Conservation (phyloP, 768 basidiomycete species). For the Suillus cothurnatus region DNA sequence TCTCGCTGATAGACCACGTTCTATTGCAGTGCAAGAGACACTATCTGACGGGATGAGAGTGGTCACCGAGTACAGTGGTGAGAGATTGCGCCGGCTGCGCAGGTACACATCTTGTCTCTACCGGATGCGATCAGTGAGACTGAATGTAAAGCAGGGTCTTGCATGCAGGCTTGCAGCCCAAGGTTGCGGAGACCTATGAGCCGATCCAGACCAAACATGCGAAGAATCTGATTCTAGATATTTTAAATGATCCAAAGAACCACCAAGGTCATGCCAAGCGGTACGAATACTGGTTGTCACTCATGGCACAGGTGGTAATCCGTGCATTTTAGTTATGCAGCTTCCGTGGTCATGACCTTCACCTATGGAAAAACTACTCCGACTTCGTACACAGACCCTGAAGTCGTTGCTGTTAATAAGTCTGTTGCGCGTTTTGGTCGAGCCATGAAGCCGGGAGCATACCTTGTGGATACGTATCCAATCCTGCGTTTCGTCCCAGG, state of each 20-base stretch:
- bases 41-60: conserved; percentile 37
- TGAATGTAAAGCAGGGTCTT: not conserved
- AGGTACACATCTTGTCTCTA: not conserved
- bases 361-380: conserved; percentile 21
- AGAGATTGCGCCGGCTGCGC: conserved; percentile 30
- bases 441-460: conserved; percentile 26
- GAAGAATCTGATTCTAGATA: not conserved
- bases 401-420: conserved; percentile 32
- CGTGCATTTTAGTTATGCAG: not conserved
- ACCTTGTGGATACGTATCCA: conserved; percentile 30
- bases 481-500: conserved; percentile 26
- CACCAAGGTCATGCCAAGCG: not conserved
- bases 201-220: not conserved
- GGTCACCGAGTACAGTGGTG: conserved; percentile 27
- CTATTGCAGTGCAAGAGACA: conserved; percentile 36
- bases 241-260: not conserved
- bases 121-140: not conserved
- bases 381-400: conserved; percentile 38
- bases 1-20: conserved; percentile 38
- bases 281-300: not conserved
- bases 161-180: not conserved
- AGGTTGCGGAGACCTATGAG: not conserved
- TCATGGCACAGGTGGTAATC: not conserved
- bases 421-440: conserved; percentile 29
- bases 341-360: not conserved